Evolutionary conservation across 345 rosid species (phyloP).

Genomic region (Hibiscus trionum): DNA sequence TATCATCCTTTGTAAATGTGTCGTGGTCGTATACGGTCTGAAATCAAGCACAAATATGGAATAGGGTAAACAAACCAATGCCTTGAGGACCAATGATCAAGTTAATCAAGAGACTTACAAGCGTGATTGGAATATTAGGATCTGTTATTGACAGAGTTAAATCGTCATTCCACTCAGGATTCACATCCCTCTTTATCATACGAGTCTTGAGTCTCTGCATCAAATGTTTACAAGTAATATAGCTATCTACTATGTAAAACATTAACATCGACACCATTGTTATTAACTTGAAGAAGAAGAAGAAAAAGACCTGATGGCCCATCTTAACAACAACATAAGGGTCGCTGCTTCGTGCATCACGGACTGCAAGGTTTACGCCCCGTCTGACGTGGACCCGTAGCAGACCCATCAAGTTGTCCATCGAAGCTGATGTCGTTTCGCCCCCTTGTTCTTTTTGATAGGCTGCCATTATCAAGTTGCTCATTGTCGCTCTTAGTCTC

Average conservation of each 20-base stretch:
- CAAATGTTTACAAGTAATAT: too few species aligned
- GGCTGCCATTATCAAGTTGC: not conserved
- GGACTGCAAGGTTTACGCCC: conserved; percentile 89
- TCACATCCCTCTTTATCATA: conserved; percentile 63
- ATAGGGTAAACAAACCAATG: too few species aligned
- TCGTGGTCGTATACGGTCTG: conserved; percentile 87
- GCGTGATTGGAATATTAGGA: conserved; percentile 28
- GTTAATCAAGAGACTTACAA: too few species aligned
- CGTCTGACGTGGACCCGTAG: conserved; percentile 69
- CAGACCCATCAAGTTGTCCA: conserved; percentile 71
- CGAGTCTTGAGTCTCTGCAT: conserved; percentile 81
- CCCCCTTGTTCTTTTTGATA: not conserved
- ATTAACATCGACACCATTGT: too few species aligned
- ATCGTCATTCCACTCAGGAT: conserved; percentile 94
- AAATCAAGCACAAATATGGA: too few species aligned
- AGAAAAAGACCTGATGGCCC: conserved; percentile 73
- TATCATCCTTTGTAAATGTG: conserved; percentile 75
- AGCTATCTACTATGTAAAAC: too few species aligned
- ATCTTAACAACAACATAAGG: conserved; percentile 79
- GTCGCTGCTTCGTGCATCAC: conserved; percentile 84
- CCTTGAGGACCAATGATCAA: too few species aligned
- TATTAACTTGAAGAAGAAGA: not conserved
- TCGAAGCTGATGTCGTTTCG: conserved; percentile 21
- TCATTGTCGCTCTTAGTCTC: not conserved
- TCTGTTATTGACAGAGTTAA: conserved; percentile 74